Evolutionary conservation across 2,329 filamentous ascomycete species (phyloP).

Genomic region (Phialophora expanda): DNA sequence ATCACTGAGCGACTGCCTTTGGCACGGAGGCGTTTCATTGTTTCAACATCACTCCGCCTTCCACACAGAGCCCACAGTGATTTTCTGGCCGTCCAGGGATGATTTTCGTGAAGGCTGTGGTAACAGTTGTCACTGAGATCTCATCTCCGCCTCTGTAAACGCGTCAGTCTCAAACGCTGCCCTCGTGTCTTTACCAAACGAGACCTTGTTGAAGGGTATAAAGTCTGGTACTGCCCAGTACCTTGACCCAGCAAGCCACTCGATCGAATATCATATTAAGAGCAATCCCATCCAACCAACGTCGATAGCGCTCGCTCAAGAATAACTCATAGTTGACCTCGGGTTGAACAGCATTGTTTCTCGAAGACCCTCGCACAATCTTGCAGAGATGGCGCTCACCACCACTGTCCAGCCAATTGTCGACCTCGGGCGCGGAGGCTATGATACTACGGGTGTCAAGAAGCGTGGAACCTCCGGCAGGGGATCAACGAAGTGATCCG

Average conservation of each 20-base stretch:
- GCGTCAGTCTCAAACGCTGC: background rate
- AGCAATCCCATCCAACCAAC: too few relatives aligned
- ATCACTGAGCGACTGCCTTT: background rate
- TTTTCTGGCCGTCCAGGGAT: background rate
- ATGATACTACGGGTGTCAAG: slow-evolving; percentile 7
- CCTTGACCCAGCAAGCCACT: too few relatives aligned
- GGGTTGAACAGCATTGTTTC: background rate
- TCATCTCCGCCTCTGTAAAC: background rate
- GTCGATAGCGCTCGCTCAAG: background rate
- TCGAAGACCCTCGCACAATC: background rate
- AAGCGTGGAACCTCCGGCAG: background rate
- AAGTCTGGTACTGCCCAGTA: too few relatives aligned
- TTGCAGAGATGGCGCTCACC: background rate
- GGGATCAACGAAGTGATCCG: slow-evolving; percentile 1
- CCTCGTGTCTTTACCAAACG: too few relatives aligned
- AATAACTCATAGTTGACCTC: background rate
- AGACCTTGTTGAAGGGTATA: too few relatives aligned
- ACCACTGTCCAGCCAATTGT: background rate
- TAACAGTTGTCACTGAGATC: background rate
- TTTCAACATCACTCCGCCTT: background rate
- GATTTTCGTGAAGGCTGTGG: background rate
- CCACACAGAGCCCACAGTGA: background rate
- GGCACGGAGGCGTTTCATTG: background rate
- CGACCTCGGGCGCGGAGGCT: slow-evolving; percentile 8
- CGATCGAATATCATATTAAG: too few relatives aligned